These are phyloP conservation scores for Darksidea phi DNA, from an alignment of 495 filamentous ascomycete species.

Conservation along the genomic window DNA sequence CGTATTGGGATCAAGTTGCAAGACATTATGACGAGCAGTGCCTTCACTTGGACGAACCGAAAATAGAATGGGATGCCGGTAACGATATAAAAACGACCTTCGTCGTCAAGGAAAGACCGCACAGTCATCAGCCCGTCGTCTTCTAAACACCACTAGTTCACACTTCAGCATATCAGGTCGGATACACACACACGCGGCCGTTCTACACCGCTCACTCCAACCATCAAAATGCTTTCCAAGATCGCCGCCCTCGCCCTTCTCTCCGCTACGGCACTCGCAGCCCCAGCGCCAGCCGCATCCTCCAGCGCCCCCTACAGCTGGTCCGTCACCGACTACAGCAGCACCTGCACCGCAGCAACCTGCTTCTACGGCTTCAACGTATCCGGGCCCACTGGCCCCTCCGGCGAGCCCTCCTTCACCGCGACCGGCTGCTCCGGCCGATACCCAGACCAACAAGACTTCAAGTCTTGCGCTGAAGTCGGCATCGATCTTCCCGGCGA, in stretches of 20 bases:
- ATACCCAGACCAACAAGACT: neutral
- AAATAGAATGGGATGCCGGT: too few species aligned
- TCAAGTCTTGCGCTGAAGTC: neutral
- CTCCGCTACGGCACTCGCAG: neutral
- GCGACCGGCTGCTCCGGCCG: neutral
- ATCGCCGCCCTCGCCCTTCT: neutral
- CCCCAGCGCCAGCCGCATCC: neutral
- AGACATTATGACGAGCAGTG: too few species aligned
- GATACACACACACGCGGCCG: too few species aligned
- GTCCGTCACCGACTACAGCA: neutral
- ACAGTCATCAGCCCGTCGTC: too few species aligned
- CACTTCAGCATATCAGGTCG: too few species aligned
- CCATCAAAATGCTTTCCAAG: neutral
- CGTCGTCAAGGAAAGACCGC: too few species aligned
- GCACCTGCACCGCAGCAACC: neutral
- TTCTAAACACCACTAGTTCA: too few species aligned
- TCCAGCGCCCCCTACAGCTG: neutral
- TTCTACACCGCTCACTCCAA: too few species aligned
- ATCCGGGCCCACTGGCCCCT: neutral
- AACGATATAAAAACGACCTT: too few species aligned
- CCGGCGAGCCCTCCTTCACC: neutral
- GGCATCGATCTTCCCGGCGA: neutral
- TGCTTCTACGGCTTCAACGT: neutral
- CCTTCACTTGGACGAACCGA: too few species aligned
- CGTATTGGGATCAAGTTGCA: too few species aligned